phyloP scores from a whole-genome alignment of 2,329 filamentous ascomycete genomes.

The Colletotrichum echinochloae region DNA sequence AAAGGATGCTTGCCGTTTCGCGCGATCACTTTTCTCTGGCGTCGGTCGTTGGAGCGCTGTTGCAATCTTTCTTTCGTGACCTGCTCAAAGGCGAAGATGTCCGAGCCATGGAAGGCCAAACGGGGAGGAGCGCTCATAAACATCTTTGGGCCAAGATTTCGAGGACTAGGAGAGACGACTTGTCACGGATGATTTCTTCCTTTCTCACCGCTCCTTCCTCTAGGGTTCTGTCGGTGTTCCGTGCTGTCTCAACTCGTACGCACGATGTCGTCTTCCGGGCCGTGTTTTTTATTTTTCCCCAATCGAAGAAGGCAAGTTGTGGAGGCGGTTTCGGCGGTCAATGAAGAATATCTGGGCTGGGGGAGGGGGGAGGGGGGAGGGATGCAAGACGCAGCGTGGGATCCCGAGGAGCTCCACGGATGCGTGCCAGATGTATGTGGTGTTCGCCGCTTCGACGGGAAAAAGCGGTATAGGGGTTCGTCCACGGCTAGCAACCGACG shows the following conservation, averaged over 20 bases:
- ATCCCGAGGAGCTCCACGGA: slow-evolving; percentile 30
- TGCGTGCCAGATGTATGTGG: slow-evolving; percentile 13
- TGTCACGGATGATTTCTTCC: background rate
- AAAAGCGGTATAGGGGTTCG: slow-evolving; percentile 35
- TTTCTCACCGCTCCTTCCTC: slow-evolving; percentile 31
- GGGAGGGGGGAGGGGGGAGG: too few relatives aligned
- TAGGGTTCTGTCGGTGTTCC: slow-evolving; percentile 18
- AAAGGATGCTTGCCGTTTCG: slow-evolving; percentile 31
- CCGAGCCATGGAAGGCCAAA: slow-evolving; percentile 34
- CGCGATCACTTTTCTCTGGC: slow-evolving; percentile 28
- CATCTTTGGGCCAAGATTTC: slow-evolving; percentile 25
- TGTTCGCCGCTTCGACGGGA: slow-evolving; percentile 16
- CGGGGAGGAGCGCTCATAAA: slow-evolving; percentile 38
- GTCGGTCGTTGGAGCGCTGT: slow-evolving; percentile 26
- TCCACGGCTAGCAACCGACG: slow-evolving; percentile 34
- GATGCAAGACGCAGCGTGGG: slow-evolving; percentile 29
- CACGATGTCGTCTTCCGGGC: slow-evolving; percentile 38
- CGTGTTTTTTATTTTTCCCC: slow-evolving; percentile 7
- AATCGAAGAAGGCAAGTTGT: slow-evolving; percentile 13
- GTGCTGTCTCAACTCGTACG: slow-evolving; percentile 29
- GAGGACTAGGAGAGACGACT: background rate
- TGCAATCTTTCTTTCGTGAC: slow-evolving; percentile 24
- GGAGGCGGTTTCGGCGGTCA: slow-evolving; percentile 30
- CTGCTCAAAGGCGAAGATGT: slow-evolving; percentile 38
- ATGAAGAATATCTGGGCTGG: slow-evolving; percentile 25